Evolutionary conservation across 345 rosid species (phyloP), one percentile per base, ranked within the genome.

Genomic region (Isatis tinctoria): DNA sequence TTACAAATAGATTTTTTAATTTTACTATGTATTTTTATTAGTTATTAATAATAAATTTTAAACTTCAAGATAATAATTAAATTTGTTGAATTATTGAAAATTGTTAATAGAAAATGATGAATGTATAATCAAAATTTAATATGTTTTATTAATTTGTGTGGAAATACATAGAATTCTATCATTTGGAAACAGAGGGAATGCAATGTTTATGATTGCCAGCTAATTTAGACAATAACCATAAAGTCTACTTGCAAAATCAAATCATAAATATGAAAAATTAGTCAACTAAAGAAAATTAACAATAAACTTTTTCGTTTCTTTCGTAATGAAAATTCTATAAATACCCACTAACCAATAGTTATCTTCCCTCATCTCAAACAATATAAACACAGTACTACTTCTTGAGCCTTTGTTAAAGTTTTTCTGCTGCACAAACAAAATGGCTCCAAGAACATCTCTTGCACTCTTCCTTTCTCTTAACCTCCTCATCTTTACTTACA

Each of bases 381-480:
- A 53, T 26, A 5, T 13, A 61, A 43, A 67, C 40, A n/a, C 53
- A 51, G 36, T 51, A 52, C 32, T 16, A 24, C 56, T 32, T 47
- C 74, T 68, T 60, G 33, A 60, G 67, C 35, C 13, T 30, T 48
- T 33, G 14, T 14, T 26, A 2, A 47, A 16, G 20, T 4, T 3
- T 8, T 65, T 20, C 5, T 2, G 28, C 52, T 33, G 2, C 22
- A 43, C 27, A 43, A 35, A 26, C 10, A 65, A 65, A 65, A 82
- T 89, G 95, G 86, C 80, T 67, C 60, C 80, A 30, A 87, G 76
- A 77, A 63, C 78, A n/a, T 61, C 84, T n/a, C 62, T 84, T 47
- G 81, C 88, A 66, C 86, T 89, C 56, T 80, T 89, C 36, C 68
- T 87, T 44, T 39, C 78, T 22, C 62, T 84, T 35, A 87, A 89